Conservation (phyloP, 2,329 filamentous ascomycete species). For the Cryphonectria naterciae region DNA sequence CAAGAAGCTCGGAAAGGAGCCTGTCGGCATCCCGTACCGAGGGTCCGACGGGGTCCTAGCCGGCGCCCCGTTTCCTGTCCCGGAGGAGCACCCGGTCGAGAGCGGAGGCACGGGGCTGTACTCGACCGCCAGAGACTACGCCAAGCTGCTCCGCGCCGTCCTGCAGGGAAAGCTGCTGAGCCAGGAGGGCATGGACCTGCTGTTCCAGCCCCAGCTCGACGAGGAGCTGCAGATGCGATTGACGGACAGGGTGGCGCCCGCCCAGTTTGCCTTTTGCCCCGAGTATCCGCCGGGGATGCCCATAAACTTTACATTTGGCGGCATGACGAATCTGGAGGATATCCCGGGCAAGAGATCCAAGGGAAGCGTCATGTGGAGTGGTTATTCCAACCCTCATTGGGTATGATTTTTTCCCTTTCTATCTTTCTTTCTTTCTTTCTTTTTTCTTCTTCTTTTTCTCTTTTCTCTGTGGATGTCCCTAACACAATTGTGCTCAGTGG, state of each 20-base stretch:
- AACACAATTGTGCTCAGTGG: conserved; percentile 14
- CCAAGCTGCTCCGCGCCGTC: conserved; percentile 31
- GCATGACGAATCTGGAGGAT: conserved; percentile 25
- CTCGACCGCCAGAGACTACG: conserved; percentile 30
- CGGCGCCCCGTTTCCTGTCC: conserved; percentile 10
- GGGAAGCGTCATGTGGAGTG: conserved; percentile 27
- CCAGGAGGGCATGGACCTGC: conserved; percentile 19
- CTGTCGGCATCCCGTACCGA: conserved; percentile 13
- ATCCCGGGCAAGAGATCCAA: conserved; percentile 21
- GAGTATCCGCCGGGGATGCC: conserved; percentile 13
- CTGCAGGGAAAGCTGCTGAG: conserved; percentile 28
- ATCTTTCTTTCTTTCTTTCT: neutral
- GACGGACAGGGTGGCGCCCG: conserved; percentile 12
- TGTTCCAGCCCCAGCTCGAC: conserved; percentile 34
- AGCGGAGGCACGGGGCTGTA: conserved; percentile 36
- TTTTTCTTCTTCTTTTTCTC: neutral
- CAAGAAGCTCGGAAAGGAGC: conserved; percentile 5
- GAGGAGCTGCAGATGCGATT: conserved; percentile 26
- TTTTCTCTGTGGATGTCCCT: neutral
- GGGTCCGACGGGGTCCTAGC: conserved; percentile 4
- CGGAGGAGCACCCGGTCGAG: conserved; percentile 25
- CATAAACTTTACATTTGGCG: conserved; percentile 19
- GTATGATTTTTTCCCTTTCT: neutral
- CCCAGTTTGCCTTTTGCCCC: neutral
- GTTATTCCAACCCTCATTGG: conserved; percentile 20